phyloP scores from a whole-genome alignment of 2,329 filamentous ascomycete species.

The Lachnellula arida region DNA sequence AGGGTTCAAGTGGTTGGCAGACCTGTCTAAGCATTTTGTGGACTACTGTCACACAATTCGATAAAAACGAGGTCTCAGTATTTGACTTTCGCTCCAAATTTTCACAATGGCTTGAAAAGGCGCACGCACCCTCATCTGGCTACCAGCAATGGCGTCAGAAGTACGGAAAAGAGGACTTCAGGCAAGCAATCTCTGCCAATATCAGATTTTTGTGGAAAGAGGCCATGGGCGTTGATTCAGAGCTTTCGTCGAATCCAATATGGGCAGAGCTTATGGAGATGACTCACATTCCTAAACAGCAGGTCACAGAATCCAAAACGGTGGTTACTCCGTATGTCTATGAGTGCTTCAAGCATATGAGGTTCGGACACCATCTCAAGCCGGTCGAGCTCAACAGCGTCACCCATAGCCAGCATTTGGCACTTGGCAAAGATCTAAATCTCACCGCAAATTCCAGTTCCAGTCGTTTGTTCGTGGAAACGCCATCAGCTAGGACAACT shows the following conservation, averaged over 20 bases:
- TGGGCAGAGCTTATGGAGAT: slow-evolving; percentile 35
- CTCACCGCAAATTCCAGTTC: not conserved
- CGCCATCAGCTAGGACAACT: not conserved
- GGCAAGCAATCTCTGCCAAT: slow-evolving; percentile 55
- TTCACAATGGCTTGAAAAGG: slow-evolving; percentile 46
- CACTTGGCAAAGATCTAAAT: slow-evolving; percentile 6
- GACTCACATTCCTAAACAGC: slow-evolving; percentile 28
- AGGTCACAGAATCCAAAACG: slow-evolving; percentile 40
- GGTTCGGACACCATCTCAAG: slow-evolving; percentile 51
- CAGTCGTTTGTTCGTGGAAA: not conserved
- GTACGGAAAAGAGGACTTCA: slow-evolving; percentile 56
- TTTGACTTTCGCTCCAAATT: slow-evolving; percentile 56
- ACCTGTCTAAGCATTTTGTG: slow-evolving; percentile 66
- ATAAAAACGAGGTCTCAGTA: slow-evolving; percentile 41
- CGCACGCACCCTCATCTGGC: slow-evolving; percentile 37
- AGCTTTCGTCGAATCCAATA: slow-evolving; percentile 28
- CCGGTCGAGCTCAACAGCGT: slow-evolving; percentile 27
- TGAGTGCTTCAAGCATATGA: slow-evolving; percentile 58
- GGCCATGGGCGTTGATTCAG: slow-evolving; percentile 39
- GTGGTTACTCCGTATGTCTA: slow-evolving; percentile 67
- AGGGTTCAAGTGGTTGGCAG: slow-evolving; percentile 66
- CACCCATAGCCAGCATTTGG: slow-evolving; percentile 28
- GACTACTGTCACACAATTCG: slow-evolving; percentile 46
- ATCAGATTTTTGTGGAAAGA: slow-evolving; percentile 63
- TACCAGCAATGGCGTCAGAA: slow-evolving; percentile 53